Base-by-base conservation (phyloP, 139 green algal genomes). In the Ettlia oleoabundans region DNA sequence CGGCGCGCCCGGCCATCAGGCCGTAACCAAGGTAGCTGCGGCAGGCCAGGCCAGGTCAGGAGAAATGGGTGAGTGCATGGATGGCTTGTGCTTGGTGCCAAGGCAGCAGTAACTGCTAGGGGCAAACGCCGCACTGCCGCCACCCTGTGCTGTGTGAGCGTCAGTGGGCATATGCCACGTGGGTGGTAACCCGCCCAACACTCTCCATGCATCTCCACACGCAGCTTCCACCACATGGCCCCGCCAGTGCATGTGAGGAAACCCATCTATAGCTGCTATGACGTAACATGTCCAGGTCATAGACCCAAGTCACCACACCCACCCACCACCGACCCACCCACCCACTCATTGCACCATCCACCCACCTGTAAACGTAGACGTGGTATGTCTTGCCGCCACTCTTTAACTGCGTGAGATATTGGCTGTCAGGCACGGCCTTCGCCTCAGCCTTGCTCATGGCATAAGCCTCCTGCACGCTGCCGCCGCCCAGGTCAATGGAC, bases 1-100 rank as follows among this genome's bases (percentile, higher is more conserved):
- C 94, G 19, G 94, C 95, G 1, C 97, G 87, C 2, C 87, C 97
- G 4, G 97, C 97, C 97, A 99, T 99, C 43, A 99, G 88, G 21
- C 97, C 97, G 86, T 95, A 99, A 15, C 96, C 96, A 47, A 99
- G 87, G 84, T 99, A 98, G 80, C 91, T 96, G 85, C 77, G 85
- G 2, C 2, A 6, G 24, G 19, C 42, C 15, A 42, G 70, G n/a
- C n/a, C 43, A 64, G 70, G 43, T 3, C 5, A 43, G 10, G 69
- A 30, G 30, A 30, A 40, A 72, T 8, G 21, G 18, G 28, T 15
- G 55, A 65, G 21, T 10, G 13, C 47, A 58, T 58, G 47, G 15
- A 58, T n/a, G n/a, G n/a, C n/a, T n/a, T n/a, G n/a, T n/a, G n/a
- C n/a, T n/a, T n/a, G n/a, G n/a, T n/a, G n/a, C n/a, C n/a, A n/a